These are phyloP conservation scores for Berberis vulgaris DNA, from an alignment of 164 flowering plant genomes.

Conservation along the genomic window DNA sequence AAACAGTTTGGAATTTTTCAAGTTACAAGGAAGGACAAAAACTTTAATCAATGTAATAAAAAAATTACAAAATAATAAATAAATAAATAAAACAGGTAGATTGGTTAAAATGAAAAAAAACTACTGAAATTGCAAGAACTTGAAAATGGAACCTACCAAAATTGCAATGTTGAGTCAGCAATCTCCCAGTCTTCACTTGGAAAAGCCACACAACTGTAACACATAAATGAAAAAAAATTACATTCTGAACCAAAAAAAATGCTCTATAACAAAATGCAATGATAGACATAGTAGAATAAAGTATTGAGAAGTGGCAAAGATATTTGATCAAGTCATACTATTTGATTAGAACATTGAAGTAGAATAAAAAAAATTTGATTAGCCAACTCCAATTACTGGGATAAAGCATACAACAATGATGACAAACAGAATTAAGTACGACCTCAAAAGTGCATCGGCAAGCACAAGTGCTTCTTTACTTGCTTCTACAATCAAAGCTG, in stretches of 20 bases:
- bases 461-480: conserved; percentile 71
- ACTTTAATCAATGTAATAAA: too few relatives aligned
- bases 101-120: neutral
- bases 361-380: too few relatives aligned
- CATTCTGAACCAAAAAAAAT: too few relatives aligned
- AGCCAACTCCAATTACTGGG: too few relatives aligned
- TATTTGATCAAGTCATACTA: too few relatives aligned
- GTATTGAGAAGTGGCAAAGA: too few relatives aligned
- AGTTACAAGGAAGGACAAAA: too few relatives aligned
- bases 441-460: conserved; percentile 83
- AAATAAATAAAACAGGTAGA: neutral
- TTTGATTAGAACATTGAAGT: too few relatives aligned
- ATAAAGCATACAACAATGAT: neutral
- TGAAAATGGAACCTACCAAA: conserved; percentile 48
- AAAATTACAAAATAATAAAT: neutral
- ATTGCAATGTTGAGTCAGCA: conserved; percentile 90
- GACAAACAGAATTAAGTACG: neutral
- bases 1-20: too few relatives aligned
- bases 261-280: too few relatives aligned
- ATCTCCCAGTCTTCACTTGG: conserved; percentile 96
- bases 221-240: neutral
- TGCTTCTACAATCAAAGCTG: conserved; percentile 77
- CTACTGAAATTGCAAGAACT: neutral
- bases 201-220: conserved; percentile 79
- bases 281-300: too few relatives aligned